Evolutionary conservation across 1,284 basidiomycete genomes (phyloP).

Genomic region (Fomitopsis palustris): DNA sequence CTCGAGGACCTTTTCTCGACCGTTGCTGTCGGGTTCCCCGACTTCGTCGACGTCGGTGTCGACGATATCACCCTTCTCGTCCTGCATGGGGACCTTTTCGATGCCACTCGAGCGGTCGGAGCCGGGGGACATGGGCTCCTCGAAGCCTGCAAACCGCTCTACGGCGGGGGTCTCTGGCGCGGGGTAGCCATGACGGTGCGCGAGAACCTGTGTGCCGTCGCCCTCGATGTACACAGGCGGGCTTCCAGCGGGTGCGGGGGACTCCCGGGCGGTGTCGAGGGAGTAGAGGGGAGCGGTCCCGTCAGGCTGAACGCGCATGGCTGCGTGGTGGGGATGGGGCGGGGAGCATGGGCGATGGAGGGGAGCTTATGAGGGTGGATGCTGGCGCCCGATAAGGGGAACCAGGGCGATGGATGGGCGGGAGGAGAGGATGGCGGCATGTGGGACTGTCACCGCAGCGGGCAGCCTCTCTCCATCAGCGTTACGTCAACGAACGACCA

Average conservation of each 20-base stretch:
- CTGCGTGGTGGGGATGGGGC: background rate
- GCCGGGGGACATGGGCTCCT: background rate
- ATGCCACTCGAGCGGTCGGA: background rate
- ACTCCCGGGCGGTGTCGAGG: too few relatives aligned
- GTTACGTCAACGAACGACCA: slow-evolving; percentile 1
- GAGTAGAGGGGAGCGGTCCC: background rate
- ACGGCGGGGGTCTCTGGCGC: background rate
- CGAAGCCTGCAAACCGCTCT: background rate
- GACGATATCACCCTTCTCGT: background rate
- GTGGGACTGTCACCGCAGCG: background rate
- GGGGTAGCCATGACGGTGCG: background rate
- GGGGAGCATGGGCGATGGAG: background rate
- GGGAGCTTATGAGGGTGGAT: background rate
- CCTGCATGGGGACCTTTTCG: background rate
- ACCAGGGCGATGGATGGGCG: background rate
- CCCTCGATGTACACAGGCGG: background rate
- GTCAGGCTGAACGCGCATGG: background rate
- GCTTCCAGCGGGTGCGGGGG: background rate
- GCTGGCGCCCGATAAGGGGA: background rate
- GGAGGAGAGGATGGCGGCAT: background rate
- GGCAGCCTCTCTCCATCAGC: background rate
- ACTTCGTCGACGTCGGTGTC: slow-evolving; percentile 1
- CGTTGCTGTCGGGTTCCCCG: slow-evolving; percentile 10
- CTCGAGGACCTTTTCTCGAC: slow-evolving; percentile 39
- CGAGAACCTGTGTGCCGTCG: background rate